These are phyloP conservation scores for Allomyces arbusculus DNA, from an alignment of 192 early-diverging fungal species.

Conservation along the genomic window DNA sequence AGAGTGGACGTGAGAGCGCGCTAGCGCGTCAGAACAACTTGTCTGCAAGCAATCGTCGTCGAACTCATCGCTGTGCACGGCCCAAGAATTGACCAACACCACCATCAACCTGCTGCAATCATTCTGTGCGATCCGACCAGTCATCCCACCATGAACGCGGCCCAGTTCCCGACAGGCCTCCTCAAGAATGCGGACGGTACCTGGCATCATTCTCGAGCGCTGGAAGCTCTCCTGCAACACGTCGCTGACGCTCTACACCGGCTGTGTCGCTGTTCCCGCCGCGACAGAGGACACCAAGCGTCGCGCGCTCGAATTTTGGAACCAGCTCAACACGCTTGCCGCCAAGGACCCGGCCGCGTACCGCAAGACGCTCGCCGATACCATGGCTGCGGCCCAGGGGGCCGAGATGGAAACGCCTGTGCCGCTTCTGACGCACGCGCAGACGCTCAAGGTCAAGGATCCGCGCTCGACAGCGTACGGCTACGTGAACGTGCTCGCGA, in stretches of 20 bases:
- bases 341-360: neutral
- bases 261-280: no score
- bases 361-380: neutral
- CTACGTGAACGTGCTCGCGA: neutral
- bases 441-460: neutral
- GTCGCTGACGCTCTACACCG: neutral
- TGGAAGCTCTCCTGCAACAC: neutral
- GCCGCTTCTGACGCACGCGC: neutral
- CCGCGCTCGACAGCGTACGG: neutral
- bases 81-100: no score
- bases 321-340: neutral
- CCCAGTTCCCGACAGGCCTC: neutral
- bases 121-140: neutral
- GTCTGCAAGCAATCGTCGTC: neutral
- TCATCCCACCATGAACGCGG: neutral
- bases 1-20: neutral
- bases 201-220: neutral
- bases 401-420: neutral
- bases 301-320: neutral
- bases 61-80: no score
- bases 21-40: neutral
- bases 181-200: neutral
- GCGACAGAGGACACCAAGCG: neutral
- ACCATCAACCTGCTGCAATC: no score
- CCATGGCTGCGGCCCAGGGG: neutral